Evolutionary conservation across 2,329 filamentous ascomycete species (phyloP), one percentile per base, ranked within the genome.

Genomic region (Endoconidiophora laricicola): DNA sequence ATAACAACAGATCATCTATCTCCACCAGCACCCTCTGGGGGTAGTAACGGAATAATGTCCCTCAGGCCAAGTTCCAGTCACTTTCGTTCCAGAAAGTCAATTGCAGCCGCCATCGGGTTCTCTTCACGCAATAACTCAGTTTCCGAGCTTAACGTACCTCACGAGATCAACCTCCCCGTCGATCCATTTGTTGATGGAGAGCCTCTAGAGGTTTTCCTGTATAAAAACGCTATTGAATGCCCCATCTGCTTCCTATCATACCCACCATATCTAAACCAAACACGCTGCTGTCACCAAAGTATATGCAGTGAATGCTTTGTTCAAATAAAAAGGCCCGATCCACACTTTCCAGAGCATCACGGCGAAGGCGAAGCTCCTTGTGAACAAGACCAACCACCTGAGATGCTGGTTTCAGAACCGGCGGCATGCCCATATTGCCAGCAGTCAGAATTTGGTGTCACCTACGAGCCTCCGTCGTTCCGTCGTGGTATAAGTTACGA

Each of bases 271-370:
- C 72, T 98, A 26, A 98, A 98, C 66, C 83, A 81, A 56, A 98
- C 91, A 0, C 74, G 91, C 56, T 98, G 91, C 62, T 98, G 91
- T 63, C 87, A 94, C 58, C 91, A 98, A 62, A 74, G 84, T 4
- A 96, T 98, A 55, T 98, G 91, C 66, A 96, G 88, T 40, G 91
- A 98, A 66, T 98, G 91, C 63, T 98, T 98, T 60, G 91, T 98
- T 3, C 91, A 98, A 63, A 98, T 98, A 62, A 96, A 95, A 63
- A 78, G 91, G 40, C 81, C 87, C 3, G 90, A 98, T 56, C 88
- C 87, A 7, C 86, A 95, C 62, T 78, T 87, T 38, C 86, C 86
- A 1, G 86, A 94, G 61, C 85, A 91, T 60, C 69, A 74, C 52
- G 73, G 70, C n/a, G 68, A 74, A 45, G 64, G 63, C 16, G n/a